phyloP scores from a whole-genome alignment of 1,284 basidiomycete species.

The Apiotrichum domesticum region DNA sequence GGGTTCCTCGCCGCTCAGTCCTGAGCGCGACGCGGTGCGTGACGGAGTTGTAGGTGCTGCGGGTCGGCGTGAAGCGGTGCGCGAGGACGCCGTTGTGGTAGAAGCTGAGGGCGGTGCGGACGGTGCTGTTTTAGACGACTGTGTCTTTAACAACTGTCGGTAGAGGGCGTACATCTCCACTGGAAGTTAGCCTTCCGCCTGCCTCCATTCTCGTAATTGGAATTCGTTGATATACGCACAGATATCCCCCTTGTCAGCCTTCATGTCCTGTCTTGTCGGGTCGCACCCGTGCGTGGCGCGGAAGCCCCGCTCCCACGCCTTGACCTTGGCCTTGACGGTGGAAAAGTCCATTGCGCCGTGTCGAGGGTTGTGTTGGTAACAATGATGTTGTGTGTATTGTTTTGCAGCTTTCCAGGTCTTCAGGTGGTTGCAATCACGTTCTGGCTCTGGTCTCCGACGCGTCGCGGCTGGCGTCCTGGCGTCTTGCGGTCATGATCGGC shows the following conservation, averaged over 20 bases:
- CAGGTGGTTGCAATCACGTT: too few species aligned
- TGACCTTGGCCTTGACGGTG: conserved; percentile 65
- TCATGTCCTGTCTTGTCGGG: conserved; percentile 73
- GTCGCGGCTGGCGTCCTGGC: too few species aligned
- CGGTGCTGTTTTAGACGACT: too few species aligned
- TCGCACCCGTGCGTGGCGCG: conserved; percentile 56
- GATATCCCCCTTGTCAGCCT: conserved; percentile 55
- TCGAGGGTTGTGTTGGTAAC: not conserved
- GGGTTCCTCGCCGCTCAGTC: not conserved
- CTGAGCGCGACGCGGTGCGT: not conserved
- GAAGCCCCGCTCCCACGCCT: conserved; percentile 75
- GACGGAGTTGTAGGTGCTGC: not conserved
- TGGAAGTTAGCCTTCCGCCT: conserved; percentile 31
- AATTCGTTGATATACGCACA: conserved; percentile 52
- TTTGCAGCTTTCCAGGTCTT: not conserved
- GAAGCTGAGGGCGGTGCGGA: too few species aligned
- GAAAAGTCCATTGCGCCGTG: conserved; percentile 28
- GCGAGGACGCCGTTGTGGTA: not conserved
- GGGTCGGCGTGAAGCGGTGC: not conserved
- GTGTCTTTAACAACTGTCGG: conserved; percentile 62
- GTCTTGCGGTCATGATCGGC: too few species aligned
- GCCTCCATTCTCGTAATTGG: too few species aligned
- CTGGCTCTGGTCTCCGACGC: too few species aligned
- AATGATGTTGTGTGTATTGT: not conserved
- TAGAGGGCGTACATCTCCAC: conserved; percentile 76